phyloP scores from a whole-genome alignment of 352 stramenopile genomes.

The Blastocystis sp. region DNA sequence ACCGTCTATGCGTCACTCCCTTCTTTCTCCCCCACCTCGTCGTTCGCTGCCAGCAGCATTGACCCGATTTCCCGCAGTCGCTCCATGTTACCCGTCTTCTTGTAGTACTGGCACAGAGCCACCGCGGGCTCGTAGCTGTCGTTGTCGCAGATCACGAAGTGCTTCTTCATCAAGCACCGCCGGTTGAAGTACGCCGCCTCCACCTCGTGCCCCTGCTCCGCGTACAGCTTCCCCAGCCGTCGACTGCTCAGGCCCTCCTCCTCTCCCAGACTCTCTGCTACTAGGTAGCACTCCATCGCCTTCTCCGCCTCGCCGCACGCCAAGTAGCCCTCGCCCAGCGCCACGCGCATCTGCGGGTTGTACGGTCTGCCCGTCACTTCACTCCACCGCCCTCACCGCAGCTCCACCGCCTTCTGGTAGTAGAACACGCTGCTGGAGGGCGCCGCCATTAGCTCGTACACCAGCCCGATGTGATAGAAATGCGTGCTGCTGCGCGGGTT shows the following conservation, averaged over 20 bases:
- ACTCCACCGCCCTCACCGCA: not conserved
- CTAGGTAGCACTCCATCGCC: slow-evolving; percentile 14
- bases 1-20: not conserved
- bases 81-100: not conserved
- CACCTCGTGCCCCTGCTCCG: not conserved
- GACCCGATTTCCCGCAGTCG: not conserved
- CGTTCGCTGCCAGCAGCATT: slow-evolving; percentile 6
- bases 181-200: slow-evolving; percentile 13
- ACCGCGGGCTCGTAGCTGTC: slow-evolving; percentile 4
- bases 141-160: slow-evolving; percentile 18
- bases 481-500: not conserved
- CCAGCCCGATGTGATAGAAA: slow-evolving; percentile 15
- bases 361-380: not conserved
- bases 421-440: not conserved
- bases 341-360: slow-evolving; percentile 27
- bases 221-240: slow-evolving; percentile 11
- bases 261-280: slow-evolving; percentile 40
- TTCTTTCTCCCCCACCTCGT: not conserved
- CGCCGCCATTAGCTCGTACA: slow-evolving; percentile 4
- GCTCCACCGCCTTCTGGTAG: not conserved
- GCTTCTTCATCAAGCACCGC: slow-evolving; percentile 9
- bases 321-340: slow-evolving; percentile 18
- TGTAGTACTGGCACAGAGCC: slow-evolving; percentile 32
- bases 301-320: not conserved
- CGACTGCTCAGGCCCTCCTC: slow-evolving; percentile 3